Base-by-base conservation (phyloP, 192 early-diverging fungal species). In the Coemansia sp. region DNA sequence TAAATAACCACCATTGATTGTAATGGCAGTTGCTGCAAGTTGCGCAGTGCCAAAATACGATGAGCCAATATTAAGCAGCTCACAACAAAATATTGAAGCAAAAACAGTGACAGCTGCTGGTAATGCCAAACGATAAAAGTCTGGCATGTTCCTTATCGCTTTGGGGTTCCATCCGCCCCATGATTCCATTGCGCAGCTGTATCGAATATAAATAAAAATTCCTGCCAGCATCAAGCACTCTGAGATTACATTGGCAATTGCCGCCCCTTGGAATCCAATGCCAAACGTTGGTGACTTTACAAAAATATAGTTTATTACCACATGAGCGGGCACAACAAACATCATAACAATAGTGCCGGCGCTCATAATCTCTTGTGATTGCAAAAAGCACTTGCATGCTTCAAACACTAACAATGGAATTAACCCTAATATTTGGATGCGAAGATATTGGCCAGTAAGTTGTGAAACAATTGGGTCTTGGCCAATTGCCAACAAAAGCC, bases 91-190 rank as follows among this genome's bases (percentile, higher is more conserved):
- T 93, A 91, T 93, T 66, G 92, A 92, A 11, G 85, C 78, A 58
- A 88, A 88, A 9, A 88, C 82, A 86, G 93, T 95, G 30, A 91
- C 63, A n/a, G 92, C 84, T 0, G 91, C 90, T 0, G 94, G 92
- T 8, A 92, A 54, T 4, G 91, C 94, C 32, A 98, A 75, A 22
- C 74, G 76, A 58, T 87, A 62, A 61, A 86, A 90, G 23, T 75
- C 75, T 4, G 65, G 66, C 87, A 88, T 89, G 50, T 82, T 85
- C 56, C 84, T 72, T 53, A 94, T 70, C 3, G 88, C 87, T 30
- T 87, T 84, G 17, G 75, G 69, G 10, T 88, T 87, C 87, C 90
- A 94, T 3, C 93, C 94, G 52, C 92, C 94, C 94, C 92, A 98
- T 8, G 84, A 85, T 30, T 91, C 85, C 19, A 64, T 68, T 51